Evolutionary conservation across 495 filamentous ascomycete species (phyloP), one percentile per base, ranked within the genome.

Genomic region (Aspergillus haitiensis): DNA sequence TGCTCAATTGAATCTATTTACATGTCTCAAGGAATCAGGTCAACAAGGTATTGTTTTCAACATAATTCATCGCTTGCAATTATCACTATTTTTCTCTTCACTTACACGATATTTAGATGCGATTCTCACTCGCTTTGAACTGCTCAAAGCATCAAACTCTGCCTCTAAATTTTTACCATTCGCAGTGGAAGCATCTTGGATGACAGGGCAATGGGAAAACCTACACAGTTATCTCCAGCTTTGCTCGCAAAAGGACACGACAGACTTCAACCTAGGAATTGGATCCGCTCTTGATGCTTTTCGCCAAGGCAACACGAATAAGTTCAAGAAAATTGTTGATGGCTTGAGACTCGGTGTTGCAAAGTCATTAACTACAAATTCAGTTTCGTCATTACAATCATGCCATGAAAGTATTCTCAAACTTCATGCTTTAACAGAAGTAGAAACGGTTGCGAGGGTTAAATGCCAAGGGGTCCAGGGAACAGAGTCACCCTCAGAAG

Each of bases 121-220:
- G 15, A 82, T 96, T 31, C 76, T 95, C 31, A 94, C 89, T 59
- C 89, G 91, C 59, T 86, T 92, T 50, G 92, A 96, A 63, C 84
- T 85, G 5, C 86, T 95, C 64, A 81, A 83, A 59, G 78, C 75
- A n/a, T 79, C 79, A 21, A 64, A 70, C 13, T 67, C 77, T 16
- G 81, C 78, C 12, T 80, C 83, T 40, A 82, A 76, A 36, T 80
- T 92, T 37, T 75, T 92, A 15, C 87, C 91, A 11, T 93, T 90
- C 69, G 91, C 88, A 18, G 85, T 91, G 3, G 94, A 98, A 77
- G 92, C 95, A 36, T 86, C 91, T 5, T 97, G 93, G 93, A 87
- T 89, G 18, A 94, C 88, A 6, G 84, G 87, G 7, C 85, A 87
- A 72, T 96, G 92, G 91, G 75, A 83, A 53, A 87, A 84, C 6